A percentile compares a stretch with the other conserved stretches of the same genome.
Conservation (phyloP, 2,329 filamentous ascomycete species). For the Pseudogymnoascus pannorum region DNA sequence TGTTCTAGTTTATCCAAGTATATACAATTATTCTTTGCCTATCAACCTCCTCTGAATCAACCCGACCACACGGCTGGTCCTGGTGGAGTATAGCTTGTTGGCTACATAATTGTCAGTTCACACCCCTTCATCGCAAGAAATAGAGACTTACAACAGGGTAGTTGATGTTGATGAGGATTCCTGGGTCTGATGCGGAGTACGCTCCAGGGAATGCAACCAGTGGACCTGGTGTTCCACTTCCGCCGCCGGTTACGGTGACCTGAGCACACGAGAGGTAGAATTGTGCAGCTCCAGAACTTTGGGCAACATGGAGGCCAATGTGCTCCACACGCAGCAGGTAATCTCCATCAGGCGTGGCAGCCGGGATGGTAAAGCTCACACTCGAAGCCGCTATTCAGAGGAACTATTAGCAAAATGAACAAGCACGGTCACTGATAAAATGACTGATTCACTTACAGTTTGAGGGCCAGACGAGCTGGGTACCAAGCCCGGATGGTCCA, state of each 20-base stretch:
- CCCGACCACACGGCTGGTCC: slow-evolving; percentile 22
- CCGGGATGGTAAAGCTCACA: slow-evolving; percentile 31
- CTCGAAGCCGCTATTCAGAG: slow-evolving; percentile 11
- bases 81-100: slow-evolving; percentile 22
- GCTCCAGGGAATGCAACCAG: slow-evolving; percentile 31
- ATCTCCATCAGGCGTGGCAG: slow-evolving; percentile 31
- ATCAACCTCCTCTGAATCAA: neutral
- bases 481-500: slow-evolving; percentile 17
- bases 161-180: slow-evolving; percentile 30
- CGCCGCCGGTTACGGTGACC: slow-evolving; percentile 35
- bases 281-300: slow-evolving; percentile 16
- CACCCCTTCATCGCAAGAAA: neutral
- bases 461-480: slow-evolving; percentile 21
- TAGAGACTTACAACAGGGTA: slow-evolving; percentile 27
- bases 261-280: slow-evolving; percentile 34
- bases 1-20: neutral
- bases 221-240: slow-evolving; percentile 31
- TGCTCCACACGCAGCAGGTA: slow-evolving; percentile 32
- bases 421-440: neutral
- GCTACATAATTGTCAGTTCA: slow-evolving; percentile 12
- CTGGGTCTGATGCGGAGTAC: slow-evolving; percentile 30
- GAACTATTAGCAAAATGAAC: neutral
- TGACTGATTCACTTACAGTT: slow-evolving; percentile 16
- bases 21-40: neutral
- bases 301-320: slow-evolving; percentile 23